Base-by-base conservation (phyloP, 352 stramenopile genomes). In the Globisporangium spiculum region DNA sequence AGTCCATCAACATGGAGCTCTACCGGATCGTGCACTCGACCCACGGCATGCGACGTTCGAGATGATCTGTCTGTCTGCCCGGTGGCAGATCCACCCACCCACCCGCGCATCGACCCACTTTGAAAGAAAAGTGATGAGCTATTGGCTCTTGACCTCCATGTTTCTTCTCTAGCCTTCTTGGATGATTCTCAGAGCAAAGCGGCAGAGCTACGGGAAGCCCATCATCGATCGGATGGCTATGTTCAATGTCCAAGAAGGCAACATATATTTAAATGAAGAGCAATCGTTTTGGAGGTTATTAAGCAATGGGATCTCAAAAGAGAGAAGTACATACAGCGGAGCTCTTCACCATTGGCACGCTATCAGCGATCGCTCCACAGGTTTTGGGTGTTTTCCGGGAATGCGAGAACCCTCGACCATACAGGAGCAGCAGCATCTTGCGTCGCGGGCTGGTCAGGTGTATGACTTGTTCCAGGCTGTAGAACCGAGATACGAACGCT, bases 1-100 rank as follows among this genome's bases (percentile, higher is more conserved):
- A 96, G 55, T 67, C 74, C 2, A 84, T 96, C 61, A 91, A 84
- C 65, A 77, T 75, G 27, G 88, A 96, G 66, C 70, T 93, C 57
- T 83, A 85, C 60, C 85, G 84, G 61, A 83, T 95, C 72, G 82
- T 86, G 59, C 82, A 90, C 62, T 62, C 77, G 41, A 77, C 72
- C 32, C 70, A 87, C 60, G 53, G 67, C 60, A 54, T 66, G 32
- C 77, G 74, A 41, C 73, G 68, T 24, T 57, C 66, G 59, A 80
- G 74, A 68, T 63, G 67, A 62, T 12, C 18, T 4, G 12, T 44
- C 30, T 5, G 3, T 20, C 27, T 10, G 44, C 5, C 14, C 32
- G 32, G 27, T 32, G 27, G 36, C 36, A 14, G 3, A 48, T 12
- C 38, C 4, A 41, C 36, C 36, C 9, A 41, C 36, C 16, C 1